Evolutionary conservation across 257 asterid species (phyloP).

Genomic region (Paulownia fortunei): DNA sequence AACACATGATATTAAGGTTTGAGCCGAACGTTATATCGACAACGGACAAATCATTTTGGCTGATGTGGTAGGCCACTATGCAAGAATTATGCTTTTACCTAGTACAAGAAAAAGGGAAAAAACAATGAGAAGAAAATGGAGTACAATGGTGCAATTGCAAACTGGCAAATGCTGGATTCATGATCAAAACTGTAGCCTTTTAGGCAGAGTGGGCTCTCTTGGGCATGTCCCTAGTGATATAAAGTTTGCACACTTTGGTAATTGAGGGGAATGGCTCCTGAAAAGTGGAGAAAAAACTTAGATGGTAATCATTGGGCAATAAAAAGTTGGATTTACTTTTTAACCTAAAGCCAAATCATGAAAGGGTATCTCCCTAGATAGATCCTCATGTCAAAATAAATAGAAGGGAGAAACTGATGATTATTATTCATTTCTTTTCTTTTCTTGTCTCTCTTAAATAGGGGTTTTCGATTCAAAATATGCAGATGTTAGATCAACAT

Average conservation of each 20-base stretch:
- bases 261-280: conserved; percentile 36
- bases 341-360: conserved; percentile 63
- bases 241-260: conserved; percentile 48
- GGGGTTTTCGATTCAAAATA: conserved; percentile 17
- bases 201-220: conserved; percentile 67
- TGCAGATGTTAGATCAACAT: neutral
- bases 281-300: conserved; percentile 34
- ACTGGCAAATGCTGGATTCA: conserved; percentile 92
- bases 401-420: conserved; percentile 25
- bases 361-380: conserved; percentile 50
- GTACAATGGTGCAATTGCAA: conserved; percentile 40
- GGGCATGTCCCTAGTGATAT: conserved; percentile 37
- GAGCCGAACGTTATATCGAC: neutral
- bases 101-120: conserved; percentile 42
- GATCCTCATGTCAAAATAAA: conserved; percentile 45
- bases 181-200: conserved; percentile 52
- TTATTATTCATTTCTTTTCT: conserved; percentile 9
- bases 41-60: neutral
- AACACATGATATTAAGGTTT: too few species aligned
- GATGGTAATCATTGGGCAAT: conserved; percentile 66
- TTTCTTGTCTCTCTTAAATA: neutral
- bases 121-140: neutral
- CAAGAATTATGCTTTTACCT: conserved; percentile 40
- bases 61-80: conserved; percentile 46
- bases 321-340: conserved; percentile 69